Evolutionary conservation across 768 basidiomycete species (phyloP).

Genomic region (button mushroom (Agaricus bisporus)): DNA sequence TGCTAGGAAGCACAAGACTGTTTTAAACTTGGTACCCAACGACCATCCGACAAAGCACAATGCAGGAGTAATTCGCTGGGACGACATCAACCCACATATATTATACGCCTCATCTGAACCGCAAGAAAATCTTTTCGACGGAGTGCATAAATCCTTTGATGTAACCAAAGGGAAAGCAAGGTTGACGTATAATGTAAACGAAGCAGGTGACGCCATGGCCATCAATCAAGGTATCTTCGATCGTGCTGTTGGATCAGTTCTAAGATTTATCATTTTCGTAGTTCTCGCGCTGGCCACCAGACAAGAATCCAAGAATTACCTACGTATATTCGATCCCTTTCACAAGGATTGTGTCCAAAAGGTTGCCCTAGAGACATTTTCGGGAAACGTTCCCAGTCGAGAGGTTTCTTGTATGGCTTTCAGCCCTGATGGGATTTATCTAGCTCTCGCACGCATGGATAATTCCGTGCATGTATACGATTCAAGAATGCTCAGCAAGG

Average conservation of each 20-base stretch:
- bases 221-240: constrained; percentile 36
- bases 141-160: constrained; percentile 51
- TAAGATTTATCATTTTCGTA: constrained; percentile 24
- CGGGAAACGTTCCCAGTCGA: constrained; percentile 13
- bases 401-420: constrained; percentile 45
- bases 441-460: constrained; percentile 56
- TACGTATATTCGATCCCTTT: constrained; percentile 48
- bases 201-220: constrained; percentile 49
- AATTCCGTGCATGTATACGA: constrained; percentile 61
- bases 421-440: constrained; percentile 55
- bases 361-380: constrained; percentile 31
- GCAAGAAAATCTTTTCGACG: constrained; percentile 17
- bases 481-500: constrained; percentile 37
- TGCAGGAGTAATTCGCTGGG: constrained; percentile 51
- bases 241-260: constrained; percentile 18
- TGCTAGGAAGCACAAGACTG: constrained; percentile 8
- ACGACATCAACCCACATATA: constrained; percentile 32
- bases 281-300: constrained; percentile 11
- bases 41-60: constrained; percentile 14
- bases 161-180: constrained; percentile 15
- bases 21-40: constrained; percentile 14
- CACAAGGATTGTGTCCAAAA: constrained; percentile 19
- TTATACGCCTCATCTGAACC: constrained; percentile 55
- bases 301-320: constrained; percentile 21
- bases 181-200: constrained; percentile 36